phyloP scores from a whole-genome alignment of 140 eudicot species.

The Bidens hawaiensis region DNA sequence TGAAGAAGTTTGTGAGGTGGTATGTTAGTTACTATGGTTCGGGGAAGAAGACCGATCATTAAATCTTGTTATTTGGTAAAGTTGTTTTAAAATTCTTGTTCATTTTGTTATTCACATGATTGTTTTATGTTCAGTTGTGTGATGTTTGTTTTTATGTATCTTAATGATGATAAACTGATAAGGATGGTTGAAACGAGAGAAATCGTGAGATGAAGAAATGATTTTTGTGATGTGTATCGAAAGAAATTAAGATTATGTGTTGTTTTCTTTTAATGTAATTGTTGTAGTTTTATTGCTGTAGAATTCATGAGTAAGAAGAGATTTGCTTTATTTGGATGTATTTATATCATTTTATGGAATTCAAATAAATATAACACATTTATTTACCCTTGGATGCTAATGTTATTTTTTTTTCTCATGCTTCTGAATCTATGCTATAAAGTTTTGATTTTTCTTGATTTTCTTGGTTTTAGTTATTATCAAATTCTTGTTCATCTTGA shows the following conservation, averaged over 20 bases:
- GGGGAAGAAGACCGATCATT: slow-evolving; percentile 66
- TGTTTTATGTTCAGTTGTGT: slow-evolving; percentile 33
- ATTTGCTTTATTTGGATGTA: slow-evolving; percentile 38
- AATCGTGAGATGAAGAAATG: slow-evolving; percentile 25
- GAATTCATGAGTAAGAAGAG: slow-evolving; percentile 35
- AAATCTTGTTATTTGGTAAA: slow-evolving; percentile 20
- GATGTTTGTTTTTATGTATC: slow-evolving; percentile 46
- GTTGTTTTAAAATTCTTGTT: slow-evolving; percentile 49
- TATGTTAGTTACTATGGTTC: slow-evolving; percentile 74
- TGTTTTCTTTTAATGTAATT: slow-evolving; percentile 33
- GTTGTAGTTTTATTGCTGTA: slow-evolving; percentile 59
- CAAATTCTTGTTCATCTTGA: neutral
- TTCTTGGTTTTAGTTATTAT: neutral
- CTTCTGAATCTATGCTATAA: slow-evolving; percentile 2
- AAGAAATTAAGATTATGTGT: slow-evolving; percentile 31
- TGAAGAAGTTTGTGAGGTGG: slow-evolving; percentile 95
- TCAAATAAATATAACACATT: slow-evolving; percentile 45
- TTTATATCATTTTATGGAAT: slow-evolving; percentile 38
- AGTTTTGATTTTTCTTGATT: neutral
- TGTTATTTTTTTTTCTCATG: slow-evolving; percentile 11
- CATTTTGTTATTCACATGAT: slow-evolving; percentile 45
- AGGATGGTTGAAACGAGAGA: slow-evolving; percentile 26
- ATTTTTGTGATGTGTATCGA: slow-evolving; percentile 28
- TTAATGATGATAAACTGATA: slow-evolving; percentile 43
- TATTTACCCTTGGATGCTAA: slow-evolving; percentile 15